These are phyloP conservation scores for Saprolegnia diclina DNA, from an alignment of 352 stramenopile species.

Conservation along the genomic window DNA sequence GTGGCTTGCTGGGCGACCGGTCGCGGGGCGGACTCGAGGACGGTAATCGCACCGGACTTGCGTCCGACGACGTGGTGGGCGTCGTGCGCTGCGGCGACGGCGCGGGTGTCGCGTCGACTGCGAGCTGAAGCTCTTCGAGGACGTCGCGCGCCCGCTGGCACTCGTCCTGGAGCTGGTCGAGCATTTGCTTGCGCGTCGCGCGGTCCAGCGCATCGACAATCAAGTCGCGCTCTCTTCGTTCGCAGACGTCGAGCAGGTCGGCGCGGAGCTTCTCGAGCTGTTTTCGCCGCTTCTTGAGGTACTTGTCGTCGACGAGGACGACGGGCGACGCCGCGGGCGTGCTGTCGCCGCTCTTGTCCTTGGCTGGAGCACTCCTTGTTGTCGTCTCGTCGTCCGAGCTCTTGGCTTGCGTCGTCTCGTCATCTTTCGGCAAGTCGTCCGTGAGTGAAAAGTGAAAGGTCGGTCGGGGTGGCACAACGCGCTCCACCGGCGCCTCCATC, in stretches of 20 bases:
- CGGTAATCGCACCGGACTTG: neutral
- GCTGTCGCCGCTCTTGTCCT: neutral
- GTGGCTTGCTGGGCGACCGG: neutral
- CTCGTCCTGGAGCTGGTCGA: conserved; percentile 51
- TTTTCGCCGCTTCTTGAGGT: conserved; percentile 66
- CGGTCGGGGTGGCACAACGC: neutral
- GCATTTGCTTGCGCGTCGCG: conserved; percentile 72
- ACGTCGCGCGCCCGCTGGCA: conserved; percentile 41
- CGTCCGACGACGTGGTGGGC: neutral
- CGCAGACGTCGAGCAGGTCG: conserved; percentile 40
- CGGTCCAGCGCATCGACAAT: conserved; percentile 63
- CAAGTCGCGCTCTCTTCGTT: conserved; percentile 35
- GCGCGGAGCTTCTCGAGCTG: conserved; percentile 64
- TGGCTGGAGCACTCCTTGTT: conserved; percentile 29
- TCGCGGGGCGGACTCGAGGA: neutral
- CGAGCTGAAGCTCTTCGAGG: conserved; percentile 36
- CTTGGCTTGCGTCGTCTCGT: conserved; percentile 34
- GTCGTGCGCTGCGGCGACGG: neutral
- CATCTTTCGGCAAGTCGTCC: conserved; percentile 10
- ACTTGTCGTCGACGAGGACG: conserved; percentile 68
- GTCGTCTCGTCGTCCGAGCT: conserved; percentile 30
- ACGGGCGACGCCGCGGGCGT: neutral
- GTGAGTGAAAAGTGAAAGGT: conserved; percentile 21
- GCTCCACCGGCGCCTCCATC: conserved; percentile 29
- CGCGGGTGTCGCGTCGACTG: conserved; percentile 5